These are phyloP conservation scores for Penicillium sp. DNA, from an alignment of 2,329 filamentous ascomycete species.

Conservation along the genomic window DNA sequence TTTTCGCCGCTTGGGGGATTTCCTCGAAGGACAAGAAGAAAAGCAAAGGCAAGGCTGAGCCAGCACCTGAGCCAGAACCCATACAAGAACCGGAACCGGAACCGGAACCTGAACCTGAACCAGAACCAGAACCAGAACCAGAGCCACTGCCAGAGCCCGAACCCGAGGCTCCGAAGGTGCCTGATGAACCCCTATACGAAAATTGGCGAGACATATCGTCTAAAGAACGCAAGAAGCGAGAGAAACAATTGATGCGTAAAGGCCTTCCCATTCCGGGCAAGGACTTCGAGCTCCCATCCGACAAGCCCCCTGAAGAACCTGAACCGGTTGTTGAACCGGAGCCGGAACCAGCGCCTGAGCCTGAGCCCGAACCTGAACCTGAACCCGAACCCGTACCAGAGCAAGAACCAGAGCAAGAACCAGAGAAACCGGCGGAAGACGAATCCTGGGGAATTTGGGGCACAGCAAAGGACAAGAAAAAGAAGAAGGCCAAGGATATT, in stretches of 20 bases:
- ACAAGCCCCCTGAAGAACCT: conserved; percentile 16
- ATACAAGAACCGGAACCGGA: conserved; percentile 6
- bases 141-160: conserved; percentile 24
- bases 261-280: conserved; percentile 26
- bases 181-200: conserved; percentile 32
- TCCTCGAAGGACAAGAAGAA: conserved; percentile 25
- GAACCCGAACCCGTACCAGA: conserved; percentile 15
- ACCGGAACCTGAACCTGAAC: conserved; percentile 15
- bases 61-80: conserved; percentile 14
- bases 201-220: conserved; percentile 29
- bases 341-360: conserved; percentile 19
- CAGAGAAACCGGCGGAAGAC: conserved; percentile 19
- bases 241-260: conserved; percentile 24
- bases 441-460: conserved; percentile 32
- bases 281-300: conserved; percentile 21
- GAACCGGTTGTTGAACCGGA: conserved; percentile 15
- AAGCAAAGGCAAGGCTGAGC: conserved; percentile 26
- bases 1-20: conserved; percentile 23
- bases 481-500: conserved; percentile 39
- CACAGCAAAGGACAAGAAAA: conserved; percentile 41
- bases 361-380: conserved; percentile 13
- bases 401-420: conserved; percentile 7
- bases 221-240: conserved; percentile 41
- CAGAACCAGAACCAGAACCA: conserved; percentile 17
- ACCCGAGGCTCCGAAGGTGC: conserved; percentile 17